Evolutionary conservation across 305 asterid genomes (phyloP).

Genomic region (Fraxinus xanthoxyloides): DNA sequence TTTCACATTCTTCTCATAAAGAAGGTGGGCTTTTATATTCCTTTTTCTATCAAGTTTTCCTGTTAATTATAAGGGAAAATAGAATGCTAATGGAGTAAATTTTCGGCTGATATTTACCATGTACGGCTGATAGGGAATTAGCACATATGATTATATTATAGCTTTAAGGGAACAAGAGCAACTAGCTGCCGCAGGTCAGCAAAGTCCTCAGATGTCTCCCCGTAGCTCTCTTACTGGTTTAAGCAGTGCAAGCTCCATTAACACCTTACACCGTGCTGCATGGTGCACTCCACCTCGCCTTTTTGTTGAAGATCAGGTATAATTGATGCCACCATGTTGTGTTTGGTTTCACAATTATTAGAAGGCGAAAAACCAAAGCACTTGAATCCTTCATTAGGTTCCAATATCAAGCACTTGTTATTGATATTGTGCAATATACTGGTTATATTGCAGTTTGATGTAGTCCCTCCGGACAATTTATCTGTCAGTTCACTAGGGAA

Average conservation of each 20-base stretch:
- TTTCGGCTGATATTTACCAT: conserved; percentile 7
- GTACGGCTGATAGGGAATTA: conserved; percentile 64
- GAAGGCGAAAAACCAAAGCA: not conserved
- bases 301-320: conserved; percentile 97
- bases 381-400: not conserved
- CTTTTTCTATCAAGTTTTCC: not conserved
- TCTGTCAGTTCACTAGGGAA: conserved; percentile 62
- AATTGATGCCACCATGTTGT: not conserved
- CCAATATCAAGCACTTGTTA: not conserved
- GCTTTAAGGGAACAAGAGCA: conserved; percentile 97
- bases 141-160: conserved; percentile 96
- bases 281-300: conserved; percentile 99
- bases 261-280: conserved; percentile 82
- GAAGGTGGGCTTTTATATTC: conserved; percentile 46
- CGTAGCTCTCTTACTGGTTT: conserved; percentile 86
- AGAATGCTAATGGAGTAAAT: not conserved
- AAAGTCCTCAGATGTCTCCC: conserved; percentile 95
- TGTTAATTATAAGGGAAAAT: not conserved
- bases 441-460: conserved; percentile 67
- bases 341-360: not conserved
- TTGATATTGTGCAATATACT: not conserved
- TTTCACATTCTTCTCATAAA: conserved; percentile 95
- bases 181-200: conserved; percentile 75
- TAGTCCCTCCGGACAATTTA: conserved; percentile 81
- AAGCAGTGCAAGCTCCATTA: conserved; percentile 95